These are phyloP conservation scores for Eremomyces bilateralis DNA, from an alignment of 495 filamentous ascomycete species.

Conservation along the genomic window DNA sequence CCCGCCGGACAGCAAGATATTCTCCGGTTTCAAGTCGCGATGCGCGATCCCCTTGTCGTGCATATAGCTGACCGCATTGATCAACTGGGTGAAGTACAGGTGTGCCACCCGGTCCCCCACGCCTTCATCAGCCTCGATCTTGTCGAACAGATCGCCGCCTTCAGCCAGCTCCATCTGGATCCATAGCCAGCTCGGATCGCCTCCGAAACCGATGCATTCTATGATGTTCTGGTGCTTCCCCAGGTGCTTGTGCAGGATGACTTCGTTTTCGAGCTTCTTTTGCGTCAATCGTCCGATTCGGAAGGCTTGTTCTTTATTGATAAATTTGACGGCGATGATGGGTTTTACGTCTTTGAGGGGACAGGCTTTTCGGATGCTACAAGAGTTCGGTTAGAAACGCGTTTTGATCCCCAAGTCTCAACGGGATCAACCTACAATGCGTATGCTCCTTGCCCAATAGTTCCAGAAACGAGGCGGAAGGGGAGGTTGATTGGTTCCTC, in stretches of 20 bases:
- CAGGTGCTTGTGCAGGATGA: conserved; percentile 67
- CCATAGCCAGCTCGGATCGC: conserved; percentile 85
- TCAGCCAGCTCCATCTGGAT: conserved; percentile 96
- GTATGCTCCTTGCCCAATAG: conserved; percentile 90
- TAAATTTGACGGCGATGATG: conserved; percentile 93
- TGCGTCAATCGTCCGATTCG: conserved; percentile 70
- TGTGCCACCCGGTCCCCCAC: conserved; percentile 84
- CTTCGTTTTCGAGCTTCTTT: conserved; percentile 75
- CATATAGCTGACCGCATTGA: conserved; percentile 81
- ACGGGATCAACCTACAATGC: conserved; percentile 47
- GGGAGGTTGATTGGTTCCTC: conserved; percentile 71
- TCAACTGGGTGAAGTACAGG: conserved; percentile 83
- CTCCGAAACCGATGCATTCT: conserved; percentile 66
- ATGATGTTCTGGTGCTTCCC: conserved; percentile 85
- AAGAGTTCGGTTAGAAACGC: conserved; percentile 2
- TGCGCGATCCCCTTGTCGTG: conserved; percentile 40
- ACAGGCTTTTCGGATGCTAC: conserved; percentile 82
- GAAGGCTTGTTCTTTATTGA: conserved; percentile 86
- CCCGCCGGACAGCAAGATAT: conserved; percentile 33
- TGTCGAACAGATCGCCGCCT: conserved; percentile 95
- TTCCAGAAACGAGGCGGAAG: conserved; percentile 86
- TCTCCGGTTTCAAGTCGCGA: conserved; percentile 25
- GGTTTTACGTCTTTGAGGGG: conserved; percentile 45
- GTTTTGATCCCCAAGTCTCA: not conserved
- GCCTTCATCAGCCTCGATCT: conserved; percentile 92